Conservation (phyloP, 257 asterid genomes). For the Ophiorrhiza pumila region DNA sequence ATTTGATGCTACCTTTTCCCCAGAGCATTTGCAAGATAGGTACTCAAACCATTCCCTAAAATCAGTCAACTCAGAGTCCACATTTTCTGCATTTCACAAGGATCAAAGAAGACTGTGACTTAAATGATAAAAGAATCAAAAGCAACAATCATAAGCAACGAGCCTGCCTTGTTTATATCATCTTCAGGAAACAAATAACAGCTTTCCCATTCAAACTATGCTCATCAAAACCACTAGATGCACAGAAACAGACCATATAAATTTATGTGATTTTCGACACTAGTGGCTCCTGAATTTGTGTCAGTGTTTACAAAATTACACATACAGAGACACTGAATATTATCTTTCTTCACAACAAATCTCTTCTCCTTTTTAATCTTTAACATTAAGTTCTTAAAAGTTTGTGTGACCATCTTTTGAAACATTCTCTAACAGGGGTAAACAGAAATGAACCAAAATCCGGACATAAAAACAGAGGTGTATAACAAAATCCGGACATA, state of each 20-base stretch:
- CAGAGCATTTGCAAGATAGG: slow-evolving; percentile 41
- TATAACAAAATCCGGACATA: neutral
- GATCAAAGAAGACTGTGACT: slow-evolving; percentile 20
- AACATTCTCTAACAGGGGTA: too few relatives aligned
- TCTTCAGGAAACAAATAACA: neutral
- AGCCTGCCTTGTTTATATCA: too few relatives aligned
- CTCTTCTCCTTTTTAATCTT: neutral
- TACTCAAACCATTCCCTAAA: slow-evolving; percentile 46
- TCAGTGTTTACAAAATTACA: neutral
- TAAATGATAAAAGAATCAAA: neutral
- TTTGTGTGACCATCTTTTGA: neutral
- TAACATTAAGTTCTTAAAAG: neutral
- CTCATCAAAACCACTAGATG: neutral
- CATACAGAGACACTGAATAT: neutral
- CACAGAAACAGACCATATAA: neutral
- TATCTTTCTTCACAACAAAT: neutral
- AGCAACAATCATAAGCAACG: neutral
- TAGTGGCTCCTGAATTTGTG: neutral
- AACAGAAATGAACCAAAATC: too few relatives aligned
- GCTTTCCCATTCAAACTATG: neutral
- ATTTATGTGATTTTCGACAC: neutral
- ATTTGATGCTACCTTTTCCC: slow-evolving; percentile 38
- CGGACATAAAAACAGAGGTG: too few relatives aligned
- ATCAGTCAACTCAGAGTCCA: slow-evolving; percentile 53
- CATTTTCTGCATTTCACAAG: slow-evolving; percentile 41